Evolutionary conservation across 108 stramenopile species (phyloP), one percentile per base, ranked within the genome.

Genomic region (Aureococcus anophagefferens): DNA sequence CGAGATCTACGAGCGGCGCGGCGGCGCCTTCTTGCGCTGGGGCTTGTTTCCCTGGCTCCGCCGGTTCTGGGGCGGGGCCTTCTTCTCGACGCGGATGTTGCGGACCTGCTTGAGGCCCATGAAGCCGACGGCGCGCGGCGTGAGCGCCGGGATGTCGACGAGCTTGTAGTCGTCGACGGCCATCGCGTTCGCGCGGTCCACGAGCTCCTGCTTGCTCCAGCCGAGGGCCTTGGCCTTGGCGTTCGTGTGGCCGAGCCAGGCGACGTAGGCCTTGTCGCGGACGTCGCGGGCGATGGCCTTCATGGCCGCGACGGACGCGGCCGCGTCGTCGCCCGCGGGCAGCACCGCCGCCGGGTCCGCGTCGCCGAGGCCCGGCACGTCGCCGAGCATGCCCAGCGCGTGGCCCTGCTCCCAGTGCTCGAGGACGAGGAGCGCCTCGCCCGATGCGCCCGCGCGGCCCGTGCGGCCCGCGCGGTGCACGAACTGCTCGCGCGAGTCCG

Each of bases 401-500:
- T 66, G 69, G 35, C 75, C 82, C 63, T 75, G 68, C 7, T 64
- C 72, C 68, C 63, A 86, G 30, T 82, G 80, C 32, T 77, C 77
- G n/a, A 88, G 46, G 16, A 94, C 71, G 31, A 92, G 70, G 51
- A 90, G 33, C 15, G 90, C 90, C 34, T 84, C 62, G 16, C 91
- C 91, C 7, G 36, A 21, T 63, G 78, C 80, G n/a, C 72, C 76
- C 5, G 76, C 76, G 30, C 76, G 72, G 30, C 76, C 76, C 0
- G 76, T 77, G 30, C 76, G 71, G 17, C 76, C 76, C 40, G 70
- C 17, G 29, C 76, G 71, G 46, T 77, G 76, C 29, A 77, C 72
- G 46, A 71, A 77, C 30, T 18, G 28, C 46, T 77, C 76, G 62
- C 25, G 35, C 14, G 67, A 17, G 32, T 62, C 30, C 21, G 76